Base-by-base conservation (phyloP, 805 yeast species). In the Myxozyma lipomycoides region DNA sequence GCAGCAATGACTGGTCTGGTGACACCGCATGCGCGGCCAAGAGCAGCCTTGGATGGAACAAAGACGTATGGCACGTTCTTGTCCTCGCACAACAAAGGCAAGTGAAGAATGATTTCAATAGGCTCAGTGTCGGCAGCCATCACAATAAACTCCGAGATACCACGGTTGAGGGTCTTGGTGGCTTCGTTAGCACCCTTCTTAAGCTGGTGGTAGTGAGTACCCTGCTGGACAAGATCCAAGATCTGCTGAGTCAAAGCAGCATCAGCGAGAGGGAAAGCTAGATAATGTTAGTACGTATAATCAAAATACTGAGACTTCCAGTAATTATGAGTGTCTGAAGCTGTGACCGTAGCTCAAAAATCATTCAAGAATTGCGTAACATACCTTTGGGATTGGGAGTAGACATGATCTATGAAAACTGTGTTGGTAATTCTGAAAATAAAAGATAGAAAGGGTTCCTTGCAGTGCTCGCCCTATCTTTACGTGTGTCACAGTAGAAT, bases 111-210 rank as follows among this genome's bases (percentile, higher is more conserved):
- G 73, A 93, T 91, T 78, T 93, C 99, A 69, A 93, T 90, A 66
- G 99, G 99, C 76, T 90, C 96, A 67, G 98, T 89, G 71, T 93
- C 99, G 65, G 98, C 99, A 62, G 99, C 98, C 97, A 93, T 88
- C 49, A 55, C 37, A 42, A 55, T 55, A 45, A 53, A 55, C 45
- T 55, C 59, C 44, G 46, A 30, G 40, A 55, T 53, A 25, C 59
- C 59, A 23, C 59, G 56, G 54, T 55, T 55, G 42, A 55, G 59
- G 10, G 59, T 55, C 45, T 55, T 55, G 43, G 59, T 55, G 25
- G 59, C 59, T 78, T 93, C 99, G 73, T 93, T 93, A 64, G 99
- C 98, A 75, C 99, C 99, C 75, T 93, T 93, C 82, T 93, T 93
- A 74, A 93, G 82, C 77, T 93, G 99, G 79, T 98, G 89, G 71